These are phyloP conservation scores for Candida glucosophila DNA, from an alignment of 1,139 yeast species.

Conservation along the genomic window DNA sequence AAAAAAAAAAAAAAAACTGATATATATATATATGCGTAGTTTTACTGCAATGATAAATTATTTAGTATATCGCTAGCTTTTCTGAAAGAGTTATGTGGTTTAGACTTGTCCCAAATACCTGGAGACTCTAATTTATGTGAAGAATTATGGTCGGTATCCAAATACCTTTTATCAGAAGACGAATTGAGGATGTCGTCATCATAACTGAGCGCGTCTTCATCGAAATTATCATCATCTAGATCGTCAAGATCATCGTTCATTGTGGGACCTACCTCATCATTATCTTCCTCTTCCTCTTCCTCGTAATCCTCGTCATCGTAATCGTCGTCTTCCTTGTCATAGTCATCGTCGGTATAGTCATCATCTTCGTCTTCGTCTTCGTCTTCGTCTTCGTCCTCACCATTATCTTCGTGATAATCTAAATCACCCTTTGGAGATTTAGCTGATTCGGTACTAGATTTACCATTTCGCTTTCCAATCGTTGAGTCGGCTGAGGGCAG, in stretches of 20 bases:
- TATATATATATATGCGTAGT: no score
- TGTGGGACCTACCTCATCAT: conserved; percentile 17
- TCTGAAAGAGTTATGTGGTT: not conserved
- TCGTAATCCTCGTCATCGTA: conserved; percentile 16
- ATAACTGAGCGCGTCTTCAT: conserved; percentile 15
- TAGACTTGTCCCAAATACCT: no score
- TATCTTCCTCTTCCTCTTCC: conserved; percentile 16
- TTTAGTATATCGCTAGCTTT: conserved; percentile 1
- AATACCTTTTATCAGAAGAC: no score
- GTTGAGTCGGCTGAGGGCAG: conserved; percentile 4
- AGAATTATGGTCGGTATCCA: no score
- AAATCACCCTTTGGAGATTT: conserved; percentile 5
- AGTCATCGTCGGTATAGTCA: conserved; percentile 21
- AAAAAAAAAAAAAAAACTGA: no score
- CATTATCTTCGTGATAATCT: conserved; percentile 9
- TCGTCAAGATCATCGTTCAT: conserved; percentile 15
- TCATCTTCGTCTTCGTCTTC: conserved; percentile 17
- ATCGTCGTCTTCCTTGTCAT: conserved; percentile 20
- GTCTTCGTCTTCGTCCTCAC: conserved; percentile 12
- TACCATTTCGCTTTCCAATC: no score
- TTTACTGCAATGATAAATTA: no score
- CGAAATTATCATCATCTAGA: conserved; percentile 15
- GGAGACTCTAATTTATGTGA: no score
- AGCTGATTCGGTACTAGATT: no score
- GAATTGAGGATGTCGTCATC: conserved; percentile 16